phyloP scores from a whole-genome alignment of 306 rosid genomes.

The Lotus japonicus region DNA sequence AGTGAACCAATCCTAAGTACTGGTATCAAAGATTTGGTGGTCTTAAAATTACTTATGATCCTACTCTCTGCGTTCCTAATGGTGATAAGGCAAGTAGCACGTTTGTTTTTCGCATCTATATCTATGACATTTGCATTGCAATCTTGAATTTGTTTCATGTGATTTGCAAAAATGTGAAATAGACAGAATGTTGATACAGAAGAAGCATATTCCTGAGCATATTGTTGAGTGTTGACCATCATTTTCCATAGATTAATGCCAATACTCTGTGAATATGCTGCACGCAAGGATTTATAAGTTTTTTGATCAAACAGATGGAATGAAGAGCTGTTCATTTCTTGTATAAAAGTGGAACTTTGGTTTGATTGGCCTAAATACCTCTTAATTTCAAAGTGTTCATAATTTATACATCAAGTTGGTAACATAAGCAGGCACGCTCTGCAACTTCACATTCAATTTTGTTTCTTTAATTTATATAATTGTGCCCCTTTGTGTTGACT shows the following conservation, averaged over 20 bases:
- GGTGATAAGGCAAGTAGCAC: neutral
- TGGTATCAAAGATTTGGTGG: neutral
- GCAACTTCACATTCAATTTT: neutral
- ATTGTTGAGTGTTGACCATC: neutral
- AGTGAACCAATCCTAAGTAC: neutral
- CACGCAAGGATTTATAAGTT: neutral
- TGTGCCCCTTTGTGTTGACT: neutral
- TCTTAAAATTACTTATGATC: neutral
- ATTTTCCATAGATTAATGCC: constrained; percentile 3
- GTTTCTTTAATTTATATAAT: neutral
- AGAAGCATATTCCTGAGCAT: neutral
- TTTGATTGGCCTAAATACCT: neutral
- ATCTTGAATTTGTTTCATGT: neutral
- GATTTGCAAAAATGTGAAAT: neutral
- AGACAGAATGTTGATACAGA: neutral
- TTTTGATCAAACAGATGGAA: neutral
- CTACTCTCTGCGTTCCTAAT: neutral
- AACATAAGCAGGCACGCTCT: neutral
- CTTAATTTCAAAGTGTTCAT: neutral
- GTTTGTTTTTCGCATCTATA: neutral
- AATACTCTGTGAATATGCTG: neutral
- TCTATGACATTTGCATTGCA: neutral
- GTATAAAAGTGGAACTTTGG: neutral
- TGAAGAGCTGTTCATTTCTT: neutral
- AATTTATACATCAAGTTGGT: neutral